Evolutionary conservation across 495 filamentous ascomycete species (phyloP).

Genomic region (Neurospora tetrasperma): DNA sequence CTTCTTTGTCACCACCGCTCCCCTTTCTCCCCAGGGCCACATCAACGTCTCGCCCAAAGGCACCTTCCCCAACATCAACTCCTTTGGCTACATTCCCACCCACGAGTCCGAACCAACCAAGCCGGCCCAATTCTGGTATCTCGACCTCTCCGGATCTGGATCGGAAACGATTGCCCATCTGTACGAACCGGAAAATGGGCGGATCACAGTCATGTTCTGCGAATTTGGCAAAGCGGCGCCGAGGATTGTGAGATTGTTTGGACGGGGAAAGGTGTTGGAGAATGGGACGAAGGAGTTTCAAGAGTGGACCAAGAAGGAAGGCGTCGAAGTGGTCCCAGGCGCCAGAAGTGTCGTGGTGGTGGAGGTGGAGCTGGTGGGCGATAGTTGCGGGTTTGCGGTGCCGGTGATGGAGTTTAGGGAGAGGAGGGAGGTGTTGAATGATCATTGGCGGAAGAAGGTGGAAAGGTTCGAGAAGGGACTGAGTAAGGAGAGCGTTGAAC

Average conservation of each 20-base stretch:
- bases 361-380: constrained; percentile 54
- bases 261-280: constrained; percentile 56
- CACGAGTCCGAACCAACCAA: constrained; percentile 12
- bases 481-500: constrained; percentile 39
- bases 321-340: constrained; percentile 33
- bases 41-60: constrained; percentile 69
- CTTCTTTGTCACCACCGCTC: constrained; percentile 61
- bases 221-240: constrained; percentile 45
- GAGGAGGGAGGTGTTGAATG: constrained; percentile 36
- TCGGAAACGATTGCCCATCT: constrained; percentile 63
- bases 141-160: constrained; percentile 63
- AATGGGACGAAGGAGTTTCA: constrained; percentile 37
- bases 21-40: constrained; percentile 42
- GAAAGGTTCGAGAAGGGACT: constrained; percentile 31
- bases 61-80: constrained; percentile 24
- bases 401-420: constrained; percentile 43
- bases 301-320: constrained; percentile 35
- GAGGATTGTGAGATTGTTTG: constrained; percentile 62
- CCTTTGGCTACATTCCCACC: constrained; percentile 44
- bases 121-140: constrained; percentile 45
- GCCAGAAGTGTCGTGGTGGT: constrained; percentile 54
- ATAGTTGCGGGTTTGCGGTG: constrained; percentile 43
- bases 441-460: constrained; percentile 36
- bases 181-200: constrained; percentile 55
- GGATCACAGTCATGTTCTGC: constrained; percentile 63